Base-by-base conservation (phyloP, 2,329 filamentous ascomycete genomes). In the Arthrobotrys musiformis region DNA sequence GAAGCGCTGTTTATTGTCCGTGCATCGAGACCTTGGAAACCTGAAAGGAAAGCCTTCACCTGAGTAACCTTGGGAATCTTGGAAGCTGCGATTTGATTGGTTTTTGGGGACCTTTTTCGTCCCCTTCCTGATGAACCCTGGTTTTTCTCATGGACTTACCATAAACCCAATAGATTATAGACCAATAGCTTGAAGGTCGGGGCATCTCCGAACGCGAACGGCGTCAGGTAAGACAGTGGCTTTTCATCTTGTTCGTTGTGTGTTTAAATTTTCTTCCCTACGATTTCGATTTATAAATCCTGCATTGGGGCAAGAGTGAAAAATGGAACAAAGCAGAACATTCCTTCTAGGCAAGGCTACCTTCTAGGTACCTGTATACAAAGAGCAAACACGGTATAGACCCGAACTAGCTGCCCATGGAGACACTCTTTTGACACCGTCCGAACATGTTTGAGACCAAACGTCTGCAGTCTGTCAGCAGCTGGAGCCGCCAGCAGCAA, bases 121-220 rank as follows among this genome's bases (percentile, higher is more conserved):
- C n/a, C 40, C 50, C n/a, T 56, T 13, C 35, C 52, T 58, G 54
- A 4, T 40, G 30, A 62, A 26, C 58, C 58, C 33, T 5, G 58
- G n/a, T n/a, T n/a, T 58, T 44, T 62, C 58, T 62, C 35, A 62
- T 62, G 37, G 58, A 62, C 58, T 44, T 62, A 6, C 40, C 58
- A 67, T 54, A 52, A 44, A n/a, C n/a, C 58, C 40, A 62, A 62
- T 22, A 17, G 37, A 62, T 62, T 17, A 8, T 33, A 24, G 24
- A 28, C 42, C 24, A 46, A 48, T 30, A 13, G 8, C 19, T 35
- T 26, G n/a, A 44, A 40, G 17, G 28, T 77, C 73, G 73, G 73
- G 73, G 60, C 73, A 70, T 77, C 73, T 70, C 73, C 73, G 73
- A 70, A 77, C 33, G 66, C 66, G 60, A 70, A 77, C 66, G 73